Conservation (phyloP, 345 rosid genomes). For the Moringa oleifera region DNA sequence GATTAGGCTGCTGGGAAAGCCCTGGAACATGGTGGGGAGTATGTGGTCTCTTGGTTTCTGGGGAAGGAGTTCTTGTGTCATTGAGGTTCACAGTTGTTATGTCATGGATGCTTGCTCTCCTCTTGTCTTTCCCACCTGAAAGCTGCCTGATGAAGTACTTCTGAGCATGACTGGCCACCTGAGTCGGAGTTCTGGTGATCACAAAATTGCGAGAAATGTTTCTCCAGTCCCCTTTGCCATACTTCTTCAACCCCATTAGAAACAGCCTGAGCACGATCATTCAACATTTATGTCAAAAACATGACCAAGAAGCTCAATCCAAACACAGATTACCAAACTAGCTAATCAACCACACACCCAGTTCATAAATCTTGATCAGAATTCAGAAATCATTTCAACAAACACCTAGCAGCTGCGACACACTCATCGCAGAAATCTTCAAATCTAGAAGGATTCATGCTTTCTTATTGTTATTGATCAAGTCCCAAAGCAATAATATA, state of each 20-base stretch:
- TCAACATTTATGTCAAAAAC: neutral
- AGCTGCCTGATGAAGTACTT: conserved; percentile 93
- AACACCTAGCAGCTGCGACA: no score
- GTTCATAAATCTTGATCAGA: neutral
- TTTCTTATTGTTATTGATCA: no score
- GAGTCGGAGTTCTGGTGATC: conserved; percentile 80
- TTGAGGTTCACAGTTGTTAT: conserved; percentile 76
- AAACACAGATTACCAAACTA: no score
- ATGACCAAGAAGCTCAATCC: neutral
- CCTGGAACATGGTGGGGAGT: conserved; percentile 35
- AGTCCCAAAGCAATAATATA: no score
- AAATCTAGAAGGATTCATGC: no score
- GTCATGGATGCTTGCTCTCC: conserved; percentile 96
- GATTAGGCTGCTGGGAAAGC: conserved; percentile 28
- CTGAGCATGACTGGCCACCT: conserved; percentile 97
- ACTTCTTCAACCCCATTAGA: conserved; percentile 85
- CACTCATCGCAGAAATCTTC: no score
- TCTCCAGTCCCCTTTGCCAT: conserved; percentile 98
- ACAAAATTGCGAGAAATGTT: conserved; percentile 82
- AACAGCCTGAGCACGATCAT: conserved; percentile 45
- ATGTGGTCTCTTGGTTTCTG: conserved; percentile 27
- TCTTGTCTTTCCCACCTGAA: conserved; percentile 88
- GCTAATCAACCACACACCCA: neutral
- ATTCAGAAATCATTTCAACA: conserved; percentile 3
- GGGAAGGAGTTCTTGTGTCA: conserved; percentile 47